phyloP scores from a whole-genome alignment of 495 filamentous ascomycete species.

The Peziza echinospora region DNA sequence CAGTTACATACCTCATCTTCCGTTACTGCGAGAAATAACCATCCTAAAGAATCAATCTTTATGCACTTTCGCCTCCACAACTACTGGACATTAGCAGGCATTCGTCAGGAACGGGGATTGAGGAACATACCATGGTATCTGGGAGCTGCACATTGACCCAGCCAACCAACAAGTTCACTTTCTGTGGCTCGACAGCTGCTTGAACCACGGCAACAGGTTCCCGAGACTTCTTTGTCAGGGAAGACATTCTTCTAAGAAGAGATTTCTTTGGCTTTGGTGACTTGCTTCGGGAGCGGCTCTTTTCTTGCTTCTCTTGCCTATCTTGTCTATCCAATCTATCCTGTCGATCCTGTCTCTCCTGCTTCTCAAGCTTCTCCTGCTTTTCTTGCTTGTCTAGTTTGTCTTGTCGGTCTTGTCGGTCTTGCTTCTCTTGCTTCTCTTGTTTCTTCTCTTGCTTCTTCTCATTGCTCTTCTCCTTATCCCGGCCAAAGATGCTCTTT shows the following conservation, averaged over 20 bases:
- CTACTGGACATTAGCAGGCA: neutral
- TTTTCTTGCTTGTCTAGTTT: no score
- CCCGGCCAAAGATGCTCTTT: neutral
- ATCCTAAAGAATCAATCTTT: conserved; percentile 17
- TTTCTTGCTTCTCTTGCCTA: neutral
- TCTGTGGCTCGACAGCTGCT: conserved; percentile 5
- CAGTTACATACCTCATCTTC: conserved; percentile 19
- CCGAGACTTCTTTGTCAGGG: neutral
- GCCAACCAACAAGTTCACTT: conserved; percentile 15
- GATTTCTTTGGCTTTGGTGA: neutral
- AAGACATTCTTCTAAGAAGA: neutral
- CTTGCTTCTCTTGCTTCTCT: neutral
- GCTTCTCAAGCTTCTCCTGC: no score
- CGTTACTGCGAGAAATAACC: conserved; percentile 16
- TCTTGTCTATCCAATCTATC: neutral
- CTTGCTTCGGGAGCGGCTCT: neutral
- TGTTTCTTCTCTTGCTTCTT: neutral
- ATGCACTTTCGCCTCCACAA: conserved; percentile 19
- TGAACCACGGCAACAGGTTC: neutral
- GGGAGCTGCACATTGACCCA: conserved; percentile 20
- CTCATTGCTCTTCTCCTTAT: neutral
- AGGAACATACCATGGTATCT: conserved; percentile 13
- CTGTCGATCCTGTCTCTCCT: neutral
- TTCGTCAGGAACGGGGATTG: neutral
- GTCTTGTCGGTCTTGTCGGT: no score